Evolutionary conservation across 2,329 filamentous ascomycete species (phyloP).

Genomic region (Diaporthe vaccinii): DNA sequence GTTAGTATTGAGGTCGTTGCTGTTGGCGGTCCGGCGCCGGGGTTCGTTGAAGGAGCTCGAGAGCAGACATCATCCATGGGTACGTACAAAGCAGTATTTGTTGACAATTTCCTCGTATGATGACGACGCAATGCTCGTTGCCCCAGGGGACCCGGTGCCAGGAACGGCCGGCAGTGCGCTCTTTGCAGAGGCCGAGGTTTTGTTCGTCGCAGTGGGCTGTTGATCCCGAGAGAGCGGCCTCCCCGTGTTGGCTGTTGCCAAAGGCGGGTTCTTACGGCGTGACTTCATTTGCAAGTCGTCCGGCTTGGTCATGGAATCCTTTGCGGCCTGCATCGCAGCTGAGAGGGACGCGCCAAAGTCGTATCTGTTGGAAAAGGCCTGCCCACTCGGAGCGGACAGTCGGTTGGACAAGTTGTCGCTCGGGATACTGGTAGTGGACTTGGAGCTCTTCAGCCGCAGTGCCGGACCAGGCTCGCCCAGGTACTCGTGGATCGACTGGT

Average conservation of each 20-base stretch:
- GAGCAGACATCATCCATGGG: conserved; percentile 52
- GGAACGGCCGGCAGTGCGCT: conserved; percentile 50
- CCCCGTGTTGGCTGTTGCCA: conserved; percentile 32
- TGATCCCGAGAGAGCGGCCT: conserved; percentile 30
- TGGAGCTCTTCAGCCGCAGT: conserved; percentile 78
- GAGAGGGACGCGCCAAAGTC: conserved; percentile 94
- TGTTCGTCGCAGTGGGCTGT: conserved; percentile 40
- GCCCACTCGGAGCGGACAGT: conserved; percentile 70
- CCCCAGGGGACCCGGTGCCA: conserved; percentile 64
- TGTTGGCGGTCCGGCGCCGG: conserved; percentile 44
- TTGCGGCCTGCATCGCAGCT: conserved; percentile 83
- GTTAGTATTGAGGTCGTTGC: conserved; percentile 55
- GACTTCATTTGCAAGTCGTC: conserved; percentile 71
- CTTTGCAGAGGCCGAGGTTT: conserved; percentile 41
- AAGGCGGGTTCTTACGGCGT: conserved; percentile 54
- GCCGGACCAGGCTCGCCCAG: conserved; percentile 72
- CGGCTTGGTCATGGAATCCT: conserved; percentile 71
- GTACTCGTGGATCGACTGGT: conserved; percentile 72
- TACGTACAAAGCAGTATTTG: conserved; percentile 99
- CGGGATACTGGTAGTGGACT: conserved; percentile 73
- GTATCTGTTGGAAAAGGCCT: conserved; percentile 92
- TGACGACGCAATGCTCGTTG: conserved; percentile 78
- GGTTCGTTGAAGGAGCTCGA: conserved; percentile 44
- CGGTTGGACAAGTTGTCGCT: conserved; percentile 70
- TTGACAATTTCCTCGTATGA: conserved; percentile 98